Evolutionary conservation across 1,139 yeast species (phyloP), one percentile per base, ranked within the genome.

Genomic region (Taphrina populina): DNA sequence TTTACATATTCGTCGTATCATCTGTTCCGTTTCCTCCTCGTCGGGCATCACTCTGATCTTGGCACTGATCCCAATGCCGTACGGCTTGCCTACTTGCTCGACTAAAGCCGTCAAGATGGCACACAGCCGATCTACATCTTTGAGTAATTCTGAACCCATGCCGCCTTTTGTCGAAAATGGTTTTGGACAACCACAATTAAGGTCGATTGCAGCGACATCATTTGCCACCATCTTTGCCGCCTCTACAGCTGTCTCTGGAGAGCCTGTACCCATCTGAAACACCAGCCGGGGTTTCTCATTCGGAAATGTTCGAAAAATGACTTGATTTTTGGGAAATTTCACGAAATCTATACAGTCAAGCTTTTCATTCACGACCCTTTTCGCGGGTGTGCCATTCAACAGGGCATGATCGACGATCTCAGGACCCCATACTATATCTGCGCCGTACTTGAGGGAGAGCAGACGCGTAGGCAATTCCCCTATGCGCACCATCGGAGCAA

Each of bases 171-270:
- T 77, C 1, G 88, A 82, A 58, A 70, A 70, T 46, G 69, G 73
- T 66, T 88, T 88, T 1, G 98, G 98, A 70, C 98, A 92, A 3
- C 98, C 98, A 37, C 96, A 88, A 68, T 92, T 92, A 60, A 92
- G 78, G 67, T 92, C 98, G 11, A 92, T 84, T 6, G 95, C 97
- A 60, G 82, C 88, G 1, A 92, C 97, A 68, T 92, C 98, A 1
- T 75, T 66, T 13, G 90, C 88, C 1, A 92, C 86, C 46, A 82
- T 75, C 57, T 76, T 72, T 0, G 95, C 96, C 0, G 96, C 98
- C 60, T 82, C 73, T 0, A 88, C 95, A 0, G 98, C 98, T 19
- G 88, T 70, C 0, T 80, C 83, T 0, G 97, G 83, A 61, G 81
- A 77, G 0, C 96, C 79, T 0, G 96, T 83, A 6, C 98, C 98